These are phyloP conservation scores for Annona squamosa DNA, from an alignment of 164 flowering plant species.

Conservation along the genomic window DNA sequence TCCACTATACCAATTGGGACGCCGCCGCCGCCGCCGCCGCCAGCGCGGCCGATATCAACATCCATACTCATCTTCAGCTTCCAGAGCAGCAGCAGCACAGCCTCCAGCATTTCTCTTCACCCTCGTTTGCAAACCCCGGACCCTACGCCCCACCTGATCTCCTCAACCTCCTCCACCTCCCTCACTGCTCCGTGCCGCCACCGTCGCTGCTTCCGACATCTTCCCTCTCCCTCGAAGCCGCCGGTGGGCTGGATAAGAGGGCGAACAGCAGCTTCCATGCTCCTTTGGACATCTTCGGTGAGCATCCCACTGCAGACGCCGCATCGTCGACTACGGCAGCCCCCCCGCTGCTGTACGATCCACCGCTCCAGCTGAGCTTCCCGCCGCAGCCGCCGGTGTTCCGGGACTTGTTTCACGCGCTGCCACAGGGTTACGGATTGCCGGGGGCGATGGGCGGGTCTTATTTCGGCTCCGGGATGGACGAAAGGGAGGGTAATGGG, in stretches of 20 bases:
- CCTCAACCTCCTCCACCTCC: slow-evolving; percentile 46
- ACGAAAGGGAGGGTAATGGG: slow-evolving; percentile 35
- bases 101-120: slow-evolving; percentile 24
- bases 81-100: slow-evolving; percentile 16
- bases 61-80: slow-evolving; percentile 8
- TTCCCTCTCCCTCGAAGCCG: slow-evolving; percentile 31
- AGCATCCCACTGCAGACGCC: slow-evolving; percentile 13
- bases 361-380: slow-evolving; percentile 54
- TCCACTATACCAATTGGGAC: slow-evolving; percentile 34
- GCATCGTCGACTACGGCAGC: slow-evolving; percentile 3
- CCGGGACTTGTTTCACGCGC: slow-evolving; percentile 52
- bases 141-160: slow-evolving; percentile 40
- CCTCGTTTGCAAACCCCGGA: slow-evolving; percentile 10
- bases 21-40: background rate
- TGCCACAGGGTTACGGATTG: slow-evolving; percentile 30
- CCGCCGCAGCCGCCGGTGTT: slow-evolving; percentile 69
- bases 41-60: slow-evolving; percentile 18
- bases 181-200: slow-evolving; percentile 30
- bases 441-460: slow-evolving; percentile 27
- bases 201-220: slow-evolving; percentile 30
- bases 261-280: slow-evolving; percentile 14
- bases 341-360: slow-evolving; percentile 38
- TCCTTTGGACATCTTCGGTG: slow-evolving; percentile 31
- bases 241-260: slow-evolving; percentile 13
- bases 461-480: slow-evolving; percentile 38